Base-by-base conservation (phyloP, 2,329 filamentous ascomycete species). In the Phoma herbarum region DNA sequence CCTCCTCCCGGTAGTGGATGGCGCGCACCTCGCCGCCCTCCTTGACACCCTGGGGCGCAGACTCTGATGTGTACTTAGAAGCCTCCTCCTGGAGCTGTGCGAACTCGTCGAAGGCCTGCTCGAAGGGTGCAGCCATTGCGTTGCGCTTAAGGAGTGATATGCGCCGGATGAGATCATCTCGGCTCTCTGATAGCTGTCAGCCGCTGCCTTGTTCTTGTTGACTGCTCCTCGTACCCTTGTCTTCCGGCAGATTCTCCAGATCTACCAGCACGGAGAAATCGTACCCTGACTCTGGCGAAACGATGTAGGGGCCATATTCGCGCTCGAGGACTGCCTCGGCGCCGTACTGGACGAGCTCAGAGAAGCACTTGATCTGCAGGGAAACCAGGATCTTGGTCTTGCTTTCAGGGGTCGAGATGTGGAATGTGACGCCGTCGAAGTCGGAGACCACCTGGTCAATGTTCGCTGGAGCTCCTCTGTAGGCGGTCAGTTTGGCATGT, bases 401-500 rank as follows among this genome's bases (percentile, higher is more conserved):
- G 62, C 88, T 83, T 78, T 97, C 93, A 59, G 94, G 95, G 1
- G 95, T 99, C 35, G 94, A 98, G 75, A 99, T 93, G 80, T 99
- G 95, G 81, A 98, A 99, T 68, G 91, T 96, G 70, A 98, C 95
- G 76, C 94, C 94, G 81, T 99, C 96, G 76, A 99, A 99, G 81
- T 99, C 95, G 77, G 94, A 98, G 63, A 97, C 92, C 64, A 96
- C 92, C 83, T 99, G 95, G 81, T 99, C 96, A 78, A 99, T 97
- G 69, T 91, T 92, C 59, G 88, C 86, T 59, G 93, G 92, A 68
- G 92, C 82, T 77, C 90, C 90, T 80, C 94, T 97, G 74, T 65
- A 61, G 60, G 47, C 60, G 62, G 71, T 79, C 65, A 79, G 75
- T 59, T 66, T 70, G 70, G 64, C 64, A 62, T 66, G 61, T 60